Evolutionary conservation across 1,284 basidiomycete species (phyloP).

Genomic region (Tranzscheliella williamsii): DNA sequence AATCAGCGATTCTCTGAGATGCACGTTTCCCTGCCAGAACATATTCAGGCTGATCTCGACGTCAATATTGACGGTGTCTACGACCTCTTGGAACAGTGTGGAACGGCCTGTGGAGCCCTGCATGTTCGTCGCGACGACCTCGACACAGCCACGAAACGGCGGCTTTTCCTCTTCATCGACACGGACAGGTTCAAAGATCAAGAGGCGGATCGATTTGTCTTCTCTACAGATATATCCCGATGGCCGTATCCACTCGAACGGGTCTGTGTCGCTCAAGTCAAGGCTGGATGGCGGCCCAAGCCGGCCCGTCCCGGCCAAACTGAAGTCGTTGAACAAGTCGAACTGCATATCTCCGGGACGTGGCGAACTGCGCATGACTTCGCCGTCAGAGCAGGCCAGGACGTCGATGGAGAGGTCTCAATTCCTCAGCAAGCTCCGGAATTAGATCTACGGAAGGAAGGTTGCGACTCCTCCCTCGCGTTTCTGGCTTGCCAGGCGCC

Average conservation of each 20-base stretch:
- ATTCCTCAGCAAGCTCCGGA: conserved; percentile 15
- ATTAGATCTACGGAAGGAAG: conserved; percentile 25
- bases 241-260: conserved; percentile 47
- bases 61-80: conserved; percentile 80
- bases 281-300: conserved; percentile 40
- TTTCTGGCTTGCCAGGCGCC: conserved; percentile 39
- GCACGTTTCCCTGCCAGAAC: conserved; percentile 68
- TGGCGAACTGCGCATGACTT: conserved; percentile 27
- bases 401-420: conserved; percentile 27
- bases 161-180: conserved; percentile 49
- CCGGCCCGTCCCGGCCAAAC: conserved; percentile 9
- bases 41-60: conserved; percentile 69
- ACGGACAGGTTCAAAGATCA: conserved; percentile 42
- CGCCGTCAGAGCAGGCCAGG: conserved; percentile 8
- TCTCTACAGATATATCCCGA: conserved; percentile 39
- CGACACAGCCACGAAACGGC: conserved; percentile 63
- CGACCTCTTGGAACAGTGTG: conserved; percentile 78
- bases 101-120: conserved; percentile 83
- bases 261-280: conserved; percentile 25
- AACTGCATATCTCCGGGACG: conserved; percentile 24
- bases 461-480: conserved; percentile 30
- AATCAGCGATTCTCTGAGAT: conserved; percentile 73
- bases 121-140: conserved; percentile 69
- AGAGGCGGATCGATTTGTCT: conserved; percentile 41
- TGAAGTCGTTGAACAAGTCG: conserved; percentile 27